Conservation (phyloP, 345 rosid genomes). For the Laguncularia racemosa region DNA sequence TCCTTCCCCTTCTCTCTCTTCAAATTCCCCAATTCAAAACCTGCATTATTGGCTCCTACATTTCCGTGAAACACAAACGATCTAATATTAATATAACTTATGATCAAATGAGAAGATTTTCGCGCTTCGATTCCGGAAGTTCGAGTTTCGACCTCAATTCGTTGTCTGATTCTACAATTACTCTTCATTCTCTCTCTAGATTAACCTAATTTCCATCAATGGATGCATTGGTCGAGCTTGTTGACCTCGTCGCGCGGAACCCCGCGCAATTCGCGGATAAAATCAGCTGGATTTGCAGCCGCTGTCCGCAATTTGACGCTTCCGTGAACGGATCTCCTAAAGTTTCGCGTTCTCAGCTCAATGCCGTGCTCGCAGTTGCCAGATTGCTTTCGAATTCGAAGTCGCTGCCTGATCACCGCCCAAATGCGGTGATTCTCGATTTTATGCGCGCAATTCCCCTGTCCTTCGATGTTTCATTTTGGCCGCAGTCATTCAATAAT, state of each 20-base stretch:
- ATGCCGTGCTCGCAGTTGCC: slow-evolving; percentile 74
- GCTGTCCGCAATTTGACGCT: slow-evolving; percentile 76
- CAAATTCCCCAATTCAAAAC: too few relatives aligned
- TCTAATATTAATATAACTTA: too few relatives aligned
- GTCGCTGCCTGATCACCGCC: slow-evolving; percentile 37
- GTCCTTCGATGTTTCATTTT: slow-evolving; percentile 64
- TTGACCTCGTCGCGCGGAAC: slow-evolving; percentile 68
- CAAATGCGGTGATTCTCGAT: slow-evolving; percentile 52
- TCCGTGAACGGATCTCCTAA: slow-evolving; percentile 57
- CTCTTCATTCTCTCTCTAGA: too few relatives aligned
- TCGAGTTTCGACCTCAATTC: too few relatives aligned
- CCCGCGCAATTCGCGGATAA: slow-evolving; percentile 81
- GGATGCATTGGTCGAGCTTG: slow-evolving; percentile 85
- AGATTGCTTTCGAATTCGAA: slow-evolving; percentile 65
- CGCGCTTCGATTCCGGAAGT: too few relatives aligned
- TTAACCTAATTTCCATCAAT: slow-evolving; percentile 7
- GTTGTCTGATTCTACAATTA: too few relatives aligned
- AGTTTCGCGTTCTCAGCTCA: slow-evolving; percentile 82
- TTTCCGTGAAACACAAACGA: too few relatives aligned
- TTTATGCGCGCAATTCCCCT: slow-evolving; percentile 63
- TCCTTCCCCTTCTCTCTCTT: too few relatives aligned
- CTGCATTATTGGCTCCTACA: too few relatives aligned
- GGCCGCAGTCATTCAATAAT: slow-evolving; percentile 72
- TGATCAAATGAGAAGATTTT: too few relatives aligned
- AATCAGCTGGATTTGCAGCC: slow-evolving; percentile 79